A percentile compares a stretch with the other conserved stretches of the same genome.
Conservation (phyloP, 2,329 filamentous ascomycete genomes). For the Cercospora sojina region DNA sequence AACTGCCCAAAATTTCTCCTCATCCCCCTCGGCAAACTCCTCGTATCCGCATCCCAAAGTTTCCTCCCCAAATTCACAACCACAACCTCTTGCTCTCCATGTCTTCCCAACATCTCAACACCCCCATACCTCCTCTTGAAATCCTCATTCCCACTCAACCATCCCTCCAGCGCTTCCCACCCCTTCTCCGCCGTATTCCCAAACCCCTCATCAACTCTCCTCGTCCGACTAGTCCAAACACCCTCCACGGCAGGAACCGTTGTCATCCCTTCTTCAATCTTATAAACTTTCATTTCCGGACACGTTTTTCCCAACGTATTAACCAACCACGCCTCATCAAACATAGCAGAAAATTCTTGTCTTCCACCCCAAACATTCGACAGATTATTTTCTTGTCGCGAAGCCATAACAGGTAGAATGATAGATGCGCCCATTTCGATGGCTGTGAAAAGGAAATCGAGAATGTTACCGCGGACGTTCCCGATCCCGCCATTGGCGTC, state of each 20-base stretch:
- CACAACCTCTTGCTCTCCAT: slow-evolving; percentile 11
- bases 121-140: slow-evolving; percentile 1
- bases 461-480: slow-evolving; percentile 19
- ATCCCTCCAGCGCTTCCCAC: slow-evolving; percentile 26
- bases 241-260: slow-evolving; percentile 24
- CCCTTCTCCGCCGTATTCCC: slow-evolving; percentile 22
- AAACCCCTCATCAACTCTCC: slow-evolving; percentile 28
- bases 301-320: slow-evolving; percentile 26
- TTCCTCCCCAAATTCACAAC: slow-evolving; percentile 34
- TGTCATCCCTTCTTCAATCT: slow-evolving; percentile 17
- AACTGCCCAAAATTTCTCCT: slow-evolving; percentile 35
- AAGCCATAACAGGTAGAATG: slow-evolving; percentile 24
- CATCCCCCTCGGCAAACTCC: slow-evolving; percentile 25
- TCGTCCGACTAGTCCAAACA: slow-evolving; percentile 26
- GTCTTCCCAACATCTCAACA: slow-evolving; percentile 7
- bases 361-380: slow-evolving; percentile 28
- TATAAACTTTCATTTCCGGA: slow-evolving; percentile 33
- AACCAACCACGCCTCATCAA: slow-evolving; percentile 35
- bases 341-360: slow-evolving; percentile 30
- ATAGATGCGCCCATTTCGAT: slow-evolving; percentile 45
- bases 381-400: slow-evolving; percentile 21
- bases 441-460: slow-evolving; percentile 19
- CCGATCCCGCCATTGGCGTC: slow-evolving; percentile 48
- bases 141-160: slow-evolving; percentile 24
- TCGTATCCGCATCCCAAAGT: slow-evolving; percentile 36